A percentile compares a stretch with the other conserved stretches of the same genome.
These are phyloP conservation scores for Venturia carpophila DNA, from an alignment of 2,329 filamentous ascomycete genomes.

Conservation along the genomic window DNA sequence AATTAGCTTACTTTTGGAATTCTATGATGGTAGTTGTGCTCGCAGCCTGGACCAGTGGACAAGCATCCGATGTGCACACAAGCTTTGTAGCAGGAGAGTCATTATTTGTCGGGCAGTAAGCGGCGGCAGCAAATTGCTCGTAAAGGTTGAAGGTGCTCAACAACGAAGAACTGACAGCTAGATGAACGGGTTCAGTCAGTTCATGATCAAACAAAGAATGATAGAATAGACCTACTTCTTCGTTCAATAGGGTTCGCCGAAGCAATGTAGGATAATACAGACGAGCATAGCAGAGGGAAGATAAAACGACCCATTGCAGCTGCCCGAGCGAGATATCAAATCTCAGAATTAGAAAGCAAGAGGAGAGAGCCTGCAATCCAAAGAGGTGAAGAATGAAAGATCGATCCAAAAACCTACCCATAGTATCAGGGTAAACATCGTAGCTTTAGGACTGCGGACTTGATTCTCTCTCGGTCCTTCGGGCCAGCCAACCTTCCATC, in stretches of 20 bases:
- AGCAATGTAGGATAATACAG: neutral
- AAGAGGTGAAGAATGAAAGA: neutral
- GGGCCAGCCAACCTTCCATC: neutral
- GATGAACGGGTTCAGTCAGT: neutral
- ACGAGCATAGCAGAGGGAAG: neutral
- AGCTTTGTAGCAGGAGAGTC: constrained; percentile 26
- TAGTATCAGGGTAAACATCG: neutral
- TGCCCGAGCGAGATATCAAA: neutral
- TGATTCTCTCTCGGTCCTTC: neutral
- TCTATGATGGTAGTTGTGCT: constrained; percentile 30
- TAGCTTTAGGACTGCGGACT: neutral
- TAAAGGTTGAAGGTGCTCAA: constrained; percentile 14
- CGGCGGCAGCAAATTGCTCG: constrained; percentile 45
- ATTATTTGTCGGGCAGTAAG: constrained; percentile 45
- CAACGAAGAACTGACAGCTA: constrained; percentile 6
- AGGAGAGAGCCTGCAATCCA: neutral
- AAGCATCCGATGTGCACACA: constrained; percentile 39
- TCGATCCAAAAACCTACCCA: neutral
- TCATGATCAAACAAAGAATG: neutral
- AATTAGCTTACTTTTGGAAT: constrained; percentile 17
- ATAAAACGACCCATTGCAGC: neutral
- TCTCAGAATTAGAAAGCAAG: neutral
- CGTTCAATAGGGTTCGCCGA: constrained; percentile 7
- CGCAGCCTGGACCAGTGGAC: constrained; percentile 42
- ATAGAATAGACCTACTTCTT: constrained; percentile 1